Percentiles rank a stretch among this genome's conserved stretches.
These are phyloP conservation scores for Fusarium albidum DNA, from an alignment of 2,329 filamentous ascomycete genomes.

Conservation along the genomic window DNA sequence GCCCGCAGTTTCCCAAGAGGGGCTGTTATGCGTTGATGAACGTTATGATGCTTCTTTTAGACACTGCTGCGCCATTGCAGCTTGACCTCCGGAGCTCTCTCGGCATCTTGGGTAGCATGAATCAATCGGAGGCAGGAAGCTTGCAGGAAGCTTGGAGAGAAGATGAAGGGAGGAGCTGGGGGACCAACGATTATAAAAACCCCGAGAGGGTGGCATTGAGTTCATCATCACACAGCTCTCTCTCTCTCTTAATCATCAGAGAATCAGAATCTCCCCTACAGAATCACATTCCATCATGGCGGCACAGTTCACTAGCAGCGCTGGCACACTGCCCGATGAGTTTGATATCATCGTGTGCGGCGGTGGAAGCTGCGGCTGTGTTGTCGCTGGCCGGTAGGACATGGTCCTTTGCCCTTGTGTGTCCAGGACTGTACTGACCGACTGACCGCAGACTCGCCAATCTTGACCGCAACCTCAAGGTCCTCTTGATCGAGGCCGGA, in stretches of 20 bases:
- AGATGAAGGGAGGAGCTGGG: too few species aligned
- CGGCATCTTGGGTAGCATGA: conserved; percentile 26
- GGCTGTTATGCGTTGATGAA: conserved; percentile 25
- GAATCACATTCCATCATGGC: conserved; percentile 26
- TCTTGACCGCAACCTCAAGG: conserved; percentile 75
- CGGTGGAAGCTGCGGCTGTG: conserved; percentile 72
- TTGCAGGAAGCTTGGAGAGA: neutral
- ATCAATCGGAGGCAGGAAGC: neutral
- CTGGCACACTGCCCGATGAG: conserved; percentile 68
- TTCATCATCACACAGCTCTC: neutral
- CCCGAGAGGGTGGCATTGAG: neutral
- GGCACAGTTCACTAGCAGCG: conserved; percentile 25
- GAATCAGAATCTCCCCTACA: neutral
- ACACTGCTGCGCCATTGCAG: conserved; percentile 18
- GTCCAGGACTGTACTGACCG: too few species aligned
- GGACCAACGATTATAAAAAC: conserved; percentile 27
- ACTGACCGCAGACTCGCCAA: conserved; percentile 80
- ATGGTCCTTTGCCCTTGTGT: neutral
- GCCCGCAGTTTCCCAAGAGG: conserved; percentile 35
- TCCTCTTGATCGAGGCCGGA: conserved; percentile 75
- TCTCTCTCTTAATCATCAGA: too few species aligned
- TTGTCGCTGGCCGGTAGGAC: conserved; percentile 63
- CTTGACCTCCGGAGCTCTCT: conserved; percentile 27
- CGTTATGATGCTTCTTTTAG: conserved; percentile 26
- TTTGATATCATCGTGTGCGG: conserved; percentile 84